Evolutionary conservation across 2,329 filamentous ascomycete species (phyloP), one percentile per base, ranked within the genome.

Genomic region (Neophaeococcomyces aloes): DNA sequence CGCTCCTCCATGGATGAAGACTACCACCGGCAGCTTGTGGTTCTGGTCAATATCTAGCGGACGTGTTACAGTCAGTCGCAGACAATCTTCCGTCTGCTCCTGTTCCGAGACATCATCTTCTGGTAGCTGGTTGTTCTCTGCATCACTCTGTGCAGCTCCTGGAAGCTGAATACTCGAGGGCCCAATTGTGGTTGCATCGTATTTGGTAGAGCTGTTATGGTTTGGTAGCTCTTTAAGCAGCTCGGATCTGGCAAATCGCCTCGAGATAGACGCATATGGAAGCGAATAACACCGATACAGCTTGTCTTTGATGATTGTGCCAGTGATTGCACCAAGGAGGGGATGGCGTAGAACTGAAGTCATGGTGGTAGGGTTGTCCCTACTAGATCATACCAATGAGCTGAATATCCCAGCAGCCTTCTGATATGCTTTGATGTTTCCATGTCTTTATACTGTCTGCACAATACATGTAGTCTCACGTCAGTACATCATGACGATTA

Each of bases 121-220:
- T n/a, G 35, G 35, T 4, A 38, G n/a, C 23, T 38, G 35, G 84
- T 88, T 37, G 72, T 91, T 49, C 69, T 89, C 43, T 83, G 84
- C 57, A 79, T 79, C 2, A 85, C 85, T 2, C 71, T 89, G 38
- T 88, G 86, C 56, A 75, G 74, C 29, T 83, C 88, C 57, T 88
- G 83, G 82, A 84, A 89, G 60, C 35, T 38, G 35, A 14, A 38
- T 38, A 14, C 35, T 27, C 3, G 18, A 10, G 7, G 35, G 35
- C 27, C 35, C 35, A 4, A 29, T 27, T 27, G 7, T 27, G 35
- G 35, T 27, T 38, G 35, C 35, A 17, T 38, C 35, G 35, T 27
- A 38, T 7, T 11, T 23, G 11, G 18, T 29, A 13, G 35, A 25
- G 23, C 7, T 14, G 3, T 8, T 13, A 7, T 25, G 18, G 7